phyloP scores from a whole-genome alignment of 2,329 filamentous ascomycete species.

The Phyllosticta paracitricarpa region DNA sequence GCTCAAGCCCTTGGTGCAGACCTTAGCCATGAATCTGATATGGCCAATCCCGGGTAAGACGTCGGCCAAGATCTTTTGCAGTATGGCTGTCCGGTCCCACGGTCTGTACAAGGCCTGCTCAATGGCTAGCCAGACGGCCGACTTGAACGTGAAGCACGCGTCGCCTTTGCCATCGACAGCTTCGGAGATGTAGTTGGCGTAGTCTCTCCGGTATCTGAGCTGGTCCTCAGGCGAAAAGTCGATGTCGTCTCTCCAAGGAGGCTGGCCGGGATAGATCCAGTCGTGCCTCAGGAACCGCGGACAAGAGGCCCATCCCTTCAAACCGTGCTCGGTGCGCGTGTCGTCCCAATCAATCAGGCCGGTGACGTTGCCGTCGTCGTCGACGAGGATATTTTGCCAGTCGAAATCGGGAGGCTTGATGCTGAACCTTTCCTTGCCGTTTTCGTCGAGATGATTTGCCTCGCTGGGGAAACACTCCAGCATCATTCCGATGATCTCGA shows the following conservation, averaged over 20 bases:
- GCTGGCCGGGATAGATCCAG: not conserved
- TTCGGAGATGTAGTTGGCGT: conserved; percentile 5
- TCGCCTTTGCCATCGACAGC: conserved; percentile 1
- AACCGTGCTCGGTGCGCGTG: not conserved
- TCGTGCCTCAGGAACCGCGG: conserved; percentile 1
- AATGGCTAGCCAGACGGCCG: not conserved
- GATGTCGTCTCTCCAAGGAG: not conserved
- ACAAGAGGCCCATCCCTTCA: conserved; percentile 5
- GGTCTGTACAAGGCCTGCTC: not conserved
- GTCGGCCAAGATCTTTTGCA: not conserved
- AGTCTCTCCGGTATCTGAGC: conserved; percentile 6
- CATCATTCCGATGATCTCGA: not conserved
- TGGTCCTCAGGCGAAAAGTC: not conserved
- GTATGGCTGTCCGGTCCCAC: not conserved
- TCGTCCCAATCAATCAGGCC: conserved; percentile 11
- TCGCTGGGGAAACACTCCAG: not conserved
- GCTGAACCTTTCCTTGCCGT: not conserved
- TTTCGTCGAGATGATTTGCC: not conserved
- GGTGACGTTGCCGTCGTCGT: conserved; percentile 7
- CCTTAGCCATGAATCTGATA: not conserved
- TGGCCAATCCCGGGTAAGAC: not conserved
- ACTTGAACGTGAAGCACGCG: not conserved
- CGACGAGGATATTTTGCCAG: conserved; percentile 8
- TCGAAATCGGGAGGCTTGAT: conserved; percentile 9
- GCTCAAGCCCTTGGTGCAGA: not conserved